Evolutionary conservation across 2,329 filamentous ascomycete genomes (phyloP).

Genomic region (Proliferodiscus dingleyae): DNA sequence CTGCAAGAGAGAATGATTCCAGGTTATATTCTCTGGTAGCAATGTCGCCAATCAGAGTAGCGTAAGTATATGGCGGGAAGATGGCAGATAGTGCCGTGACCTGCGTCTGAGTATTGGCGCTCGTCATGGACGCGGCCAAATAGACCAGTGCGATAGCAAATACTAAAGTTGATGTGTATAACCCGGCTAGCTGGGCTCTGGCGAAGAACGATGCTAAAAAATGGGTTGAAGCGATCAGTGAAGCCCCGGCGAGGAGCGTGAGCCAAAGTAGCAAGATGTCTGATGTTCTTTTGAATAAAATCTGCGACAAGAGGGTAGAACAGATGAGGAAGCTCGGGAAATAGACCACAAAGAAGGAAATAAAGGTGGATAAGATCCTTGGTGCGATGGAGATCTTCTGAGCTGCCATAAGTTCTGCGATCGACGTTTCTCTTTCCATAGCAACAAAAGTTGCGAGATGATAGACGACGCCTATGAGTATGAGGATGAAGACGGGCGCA

Average conservation of each 20-base stretch:
- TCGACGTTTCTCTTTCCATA: slow-evolving; percentile 21
- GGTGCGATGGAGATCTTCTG: slow-evolving; percentile 24
- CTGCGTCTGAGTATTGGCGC: slow-evolving; percentile 4
- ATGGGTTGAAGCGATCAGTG: slow-evolving; percentile 17
- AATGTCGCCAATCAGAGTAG: slow-evolving; percentile 22
- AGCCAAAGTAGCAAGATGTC: slow-evolving; percentile 24
- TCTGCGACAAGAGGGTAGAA: slow-evolving; percentile 23
- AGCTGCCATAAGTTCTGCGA: slow-evolving; percentile 24
- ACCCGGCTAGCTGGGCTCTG: slow-evolving; percentile 59
- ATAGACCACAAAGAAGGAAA: slow-evolving; percentile 24
- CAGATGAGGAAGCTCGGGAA: slow-evolving; percentile 22
- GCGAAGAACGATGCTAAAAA: slow-evolving; percentile 58
- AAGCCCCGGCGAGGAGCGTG: slow-evolving; percentile 19
- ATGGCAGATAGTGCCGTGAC: slow-evolving; percentile 16
- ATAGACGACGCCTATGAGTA: slow-evolving; percentile 25
- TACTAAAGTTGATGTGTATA: slow-evolving; percentile 54
- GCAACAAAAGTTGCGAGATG: slow-evolving; percentile 25
- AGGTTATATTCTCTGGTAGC: slow-evolving; percentile 18
- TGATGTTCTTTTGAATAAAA: slow-evolving; percentile 22
- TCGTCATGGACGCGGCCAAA: slow-evolving; percentile 39
- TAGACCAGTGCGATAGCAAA: slow-evolving; percentile 57
- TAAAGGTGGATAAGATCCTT: slow-evolving; percentile 21
- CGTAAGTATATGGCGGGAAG: slow-evolving; percentile 23
- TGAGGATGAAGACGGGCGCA: slow-evolving; percentile 24
- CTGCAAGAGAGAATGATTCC: slow-evolving; percentile 48